phyloP scores from a whole-genome alignment of 352 stramenopile genomes.

The Globisporangium camurandrum region DNA sequence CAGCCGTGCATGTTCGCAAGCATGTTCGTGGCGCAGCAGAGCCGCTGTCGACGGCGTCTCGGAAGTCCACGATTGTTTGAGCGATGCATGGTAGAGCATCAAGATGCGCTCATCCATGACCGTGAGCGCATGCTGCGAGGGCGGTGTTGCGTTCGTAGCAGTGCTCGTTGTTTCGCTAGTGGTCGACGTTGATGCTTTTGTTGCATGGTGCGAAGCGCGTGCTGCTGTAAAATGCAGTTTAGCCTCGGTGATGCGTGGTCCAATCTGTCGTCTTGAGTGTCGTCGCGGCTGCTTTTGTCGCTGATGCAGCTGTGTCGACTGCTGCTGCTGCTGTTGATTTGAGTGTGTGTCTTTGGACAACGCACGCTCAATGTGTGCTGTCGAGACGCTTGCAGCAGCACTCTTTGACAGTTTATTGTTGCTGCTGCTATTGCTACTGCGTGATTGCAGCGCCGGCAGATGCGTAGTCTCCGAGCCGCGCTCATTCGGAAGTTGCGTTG shows the following conservation, averaged over 20 bases:
- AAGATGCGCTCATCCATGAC: constrained; percentile 51
- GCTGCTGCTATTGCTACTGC: background rate
- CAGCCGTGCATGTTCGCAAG: background rate
- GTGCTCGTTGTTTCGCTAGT: background rate
- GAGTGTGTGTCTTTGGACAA: background rate
- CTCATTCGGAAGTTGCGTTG: background rate
- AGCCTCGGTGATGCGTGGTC: too few relatives aligned
- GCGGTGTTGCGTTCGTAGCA: background rate
- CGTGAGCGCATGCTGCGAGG: constrained; percentile 11
- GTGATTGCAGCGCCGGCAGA: background rate
- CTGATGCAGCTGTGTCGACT: background rate
- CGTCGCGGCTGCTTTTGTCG: background rate
- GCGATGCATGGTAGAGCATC: constrained; percentile 52
- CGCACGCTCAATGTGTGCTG: background rate
- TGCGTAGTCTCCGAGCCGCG: background rate
- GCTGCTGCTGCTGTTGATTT: background rate
- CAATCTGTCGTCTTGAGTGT: background rate
- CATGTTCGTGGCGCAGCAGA: background rate
- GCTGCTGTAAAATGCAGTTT: too few relatives aligned
- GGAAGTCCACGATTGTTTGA: constrained; percentile 23
- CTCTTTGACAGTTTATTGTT: background rate
- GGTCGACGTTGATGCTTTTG: background rate
- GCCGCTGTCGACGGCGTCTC: background rate
- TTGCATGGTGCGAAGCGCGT: too few relatives aligned
- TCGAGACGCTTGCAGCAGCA: background rate